Base-by-base conservation (phyloP, 2,329 filamentous ascomycete genomes). In the Botryotinia calthae region DNA sequence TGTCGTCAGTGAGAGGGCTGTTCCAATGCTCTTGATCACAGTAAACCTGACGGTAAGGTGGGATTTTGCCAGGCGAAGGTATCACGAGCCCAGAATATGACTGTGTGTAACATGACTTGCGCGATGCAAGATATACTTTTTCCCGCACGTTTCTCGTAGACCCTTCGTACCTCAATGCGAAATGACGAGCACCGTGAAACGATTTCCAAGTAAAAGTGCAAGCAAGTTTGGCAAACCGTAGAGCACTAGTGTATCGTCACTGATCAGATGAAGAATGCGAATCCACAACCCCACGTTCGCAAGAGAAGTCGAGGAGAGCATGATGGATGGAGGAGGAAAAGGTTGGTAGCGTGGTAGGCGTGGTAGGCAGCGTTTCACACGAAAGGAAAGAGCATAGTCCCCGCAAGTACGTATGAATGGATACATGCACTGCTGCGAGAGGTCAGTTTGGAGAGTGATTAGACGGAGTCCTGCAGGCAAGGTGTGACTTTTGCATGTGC, bases 31-130 rank as follows among this genome's bases (percentile, higher is more conserved):
- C 28, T 63, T 40, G 25, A 42, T 40, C 25, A 44, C 48, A 42
- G 28, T 28, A 20, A 63, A 63, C 37, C 40, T 12, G 59, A 40
- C 37, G 59, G 61, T 12, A 42, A 42, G 61, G 61, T 63, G 61
- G 61, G 61, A 63, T 63, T 40, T 25, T 34, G 59, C 34, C 59
- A 42, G 37, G 37, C 44, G 61, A 44, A 42, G 61, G 61, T 28
- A 63, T 63, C 61, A 44, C 61, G 61, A 63, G 61, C 61, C 37
- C 25, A 62, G 9, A 62, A 63, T 28, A 40, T 63, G 59, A 63
- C 37, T 28, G 14, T 63, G 59, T 63, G 59, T 63, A 37, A 63
- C 61, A 63, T 63, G 61, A 63, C n/a, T 42, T 63, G 61, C 61
- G 37, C 37, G 16, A 63, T 63, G 37, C 61, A 63, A 63, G 61